Evolutionary conservation across 106 monocot species (phyloP), one percentile per base, ranked within the genome.

Genomic region (Narthecium ossifragum): DNA sequence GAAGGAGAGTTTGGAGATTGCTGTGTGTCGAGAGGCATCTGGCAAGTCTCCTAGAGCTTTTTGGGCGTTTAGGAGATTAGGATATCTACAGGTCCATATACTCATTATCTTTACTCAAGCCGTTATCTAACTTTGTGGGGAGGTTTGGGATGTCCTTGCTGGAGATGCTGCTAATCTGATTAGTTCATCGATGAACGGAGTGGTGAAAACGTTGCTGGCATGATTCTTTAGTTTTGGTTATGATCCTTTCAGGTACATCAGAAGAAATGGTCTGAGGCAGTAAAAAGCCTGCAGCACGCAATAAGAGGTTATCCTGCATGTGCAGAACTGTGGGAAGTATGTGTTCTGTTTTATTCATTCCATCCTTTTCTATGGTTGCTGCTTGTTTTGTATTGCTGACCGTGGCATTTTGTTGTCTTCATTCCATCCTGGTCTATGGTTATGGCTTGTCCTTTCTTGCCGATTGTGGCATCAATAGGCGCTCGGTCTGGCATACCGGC

Each of bases 281-380:
- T 87, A 37, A 90, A 71, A 40, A 81, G 79, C 71, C 81, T 98
- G 54, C 98, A 98, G 47, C 79, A 98, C 64, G 98, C 90, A 47
- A 85, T 98, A 48, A 75, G 90, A 53, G 90, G 90, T 5, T 88
- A 81, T 76, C 81, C 84, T 28, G 26, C 87, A 46, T 98, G 79
- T 67, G 75, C 91, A 28, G 87, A 98, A 53, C 57, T 98, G 64
- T 98, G 98, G 98, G 98, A 98, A 68, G 98, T 91, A 72, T 31
- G n/a, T 13, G 69, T 57, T 21, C 28, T 40, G 17, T 31, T 25
- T 46, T 23, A 15, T 39, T 17, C 1, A 28, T 53, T 20, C n/a
- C 49, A 21, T n/a, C 63, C 9, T 26, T 62, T 39, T 51, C 34
- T 14, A 37, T 51, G n/a, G 63, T 43, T 1, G 28, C 47, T 34